These are phyloP conservation scores for Roridomyces roridus DNA, from an alignment of 768 basidiomycete species.

Conservation along the genomic window DNA sequence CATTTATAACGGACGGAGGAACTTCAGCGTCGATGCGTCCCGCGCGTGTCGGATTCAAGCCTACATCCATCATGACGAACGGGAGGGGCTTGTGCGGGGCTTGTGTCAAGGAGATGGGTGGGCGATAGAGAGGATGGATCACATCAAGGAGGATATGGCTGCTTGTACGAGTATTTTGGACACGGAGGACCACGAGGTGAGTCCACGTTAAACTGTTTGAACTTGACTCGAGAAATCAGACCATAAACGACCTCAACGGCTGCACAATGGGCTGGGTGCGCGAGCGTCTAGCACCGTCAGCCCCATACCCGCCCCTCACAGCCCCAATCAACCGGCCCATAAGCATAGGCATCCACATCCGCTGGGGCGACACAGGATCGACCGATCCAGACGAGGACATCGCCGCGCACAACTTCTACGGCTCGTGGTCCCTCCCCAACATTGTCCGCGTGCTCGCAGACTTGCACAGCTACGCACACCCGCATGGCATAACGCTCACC, in stretches of 20 bases:
- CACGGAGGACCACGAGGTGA: constrained; percentile 13
- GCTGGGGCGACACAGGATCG: constrained; percentile 19
- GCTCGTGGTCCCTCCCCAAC: constrained; percentile 16
- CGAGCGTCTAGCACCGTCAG: constrained; percentile 9
- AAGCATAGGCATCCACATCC: constrained; percentile 16
- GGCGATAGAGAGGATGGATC: constrained; percentile 12
- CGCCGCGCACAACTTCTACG: constrained; percentile 7
- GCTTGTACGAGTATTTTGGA: constrained; percentile 19
- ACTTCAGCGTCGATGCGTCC: constrained; percentile 6
- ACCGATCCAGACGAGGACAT: constrained; percentile 1
- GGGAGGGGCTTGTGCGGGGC: constrained; percentile 6
- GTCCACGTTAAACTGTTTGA: neutral
- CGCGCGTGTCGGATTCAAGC: constrained; percentile 17
- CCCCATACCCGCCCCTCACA: constrained; percentile 1
- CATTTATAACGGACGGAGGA: constrained; percentile 13
- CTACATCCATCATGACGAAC: constrained; percentile 1
- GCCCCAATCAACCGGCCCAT: constrained; percentile 8
- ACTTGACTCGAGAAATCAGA: neutral
- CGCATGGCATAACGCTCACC: constrained; percentile 13
- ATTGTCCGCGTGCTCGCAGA: constrained; percentile 19
- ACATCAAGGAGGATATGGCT: constrained; percentile 7
- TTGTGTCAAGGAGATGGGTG: constrained; percentile 14
- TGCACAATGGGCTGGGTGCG: constrained; percentile 22
- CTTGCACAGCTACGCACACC: constrained; percentile 8
- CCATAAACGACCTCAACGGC: constrained; percentile 17